These are phyloP conservation scores for Microcyclospora pomicola DNA, from an alignment of 2,329 filamentous ascomycete genomes.

Conservation along the genomic window DNA sequence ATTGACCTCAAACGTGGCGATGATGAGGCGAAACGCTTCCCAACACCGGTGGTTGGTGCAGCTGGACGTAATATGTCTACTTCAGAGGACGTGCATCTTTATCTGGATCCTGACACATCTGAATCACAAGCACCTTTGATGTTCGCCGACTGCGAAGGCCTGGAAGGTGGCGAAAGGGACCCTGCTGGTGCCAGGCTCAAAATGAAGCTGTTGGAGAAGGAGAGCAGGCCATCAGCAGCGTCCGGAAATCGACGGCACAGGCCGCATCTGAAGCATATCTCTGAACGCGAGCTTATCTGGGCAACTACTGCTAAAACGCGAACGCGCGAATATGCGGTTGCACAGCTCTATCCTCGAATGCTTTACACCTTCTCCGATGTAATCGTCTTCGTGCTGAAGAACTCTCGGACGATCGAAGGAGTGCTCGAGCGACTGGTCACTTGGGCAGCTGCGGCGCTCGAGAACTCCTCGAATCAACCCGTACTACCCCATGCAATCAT, in stretches of 20 bases:
- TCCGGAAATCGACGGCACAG: background rate
- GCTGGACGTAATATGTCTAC: conserved; percentile 24
- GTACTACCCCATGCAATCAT: conserved; percentile 39
- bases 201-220: background rate
- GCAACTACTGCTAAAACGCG: conserved; percentile 6
- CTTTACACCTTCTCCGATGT: conserved; percentile 28
- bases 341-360: conserved; percentile 23
- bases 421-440: conserved; percentile 22
- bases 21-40: conserved; percentile 7
- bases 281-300: conserved; percentile 9
- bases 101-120: conserved; percentile 31
- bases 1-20: conserved; percentile 20
- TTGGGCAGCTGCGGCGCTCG: conserved; percentile 36
- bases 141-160: conserved; percentile 37
- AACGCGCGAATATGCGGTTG: conserved; percentile 20
- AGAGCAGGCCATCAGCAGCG: background rate
- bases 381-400: conserved; percentile 25
- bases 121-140: conserved; percentile 26
- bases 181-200: conserved; percentile 16
- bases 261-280: background rate
- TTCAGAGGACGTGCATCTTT: conserved; percentile 37
- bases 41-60: conserved; percentile 8
- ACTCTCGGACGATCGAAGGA: conserved; percentile 16
- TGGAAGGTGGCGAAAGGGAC: conserved; percentile 32
- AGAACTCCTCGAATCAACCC: conserved; percentile 39